These are phyloP conservation scores for Phytophthora megakarya DNA, from an alignment of 352 stramenopile species.

Conservation along the genomic window DNA sequence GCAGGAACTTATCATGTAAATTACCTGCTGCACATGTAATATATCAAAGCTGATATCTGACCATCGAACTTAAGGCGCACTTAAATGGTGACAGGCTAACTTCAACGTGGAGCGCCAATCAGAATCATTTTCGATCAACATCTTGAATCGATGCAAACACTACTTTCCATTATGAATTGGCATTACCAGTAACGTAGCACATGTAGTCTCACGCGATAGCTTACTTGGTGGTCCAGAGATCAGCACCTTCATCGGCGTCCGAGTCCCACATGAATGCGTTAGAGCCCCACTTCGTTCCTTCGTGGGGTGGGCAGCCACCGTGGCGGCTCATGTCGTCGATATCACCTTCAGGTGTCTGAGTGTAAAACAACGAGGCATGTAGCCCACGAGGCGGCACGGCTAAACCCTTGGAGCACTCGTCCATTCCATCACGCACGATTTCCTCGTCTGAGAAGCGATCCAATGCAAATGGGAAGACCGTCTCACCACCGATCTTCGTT, in stretches of 20 bases:
- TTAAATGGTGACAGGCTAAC: constrained; percentile 24
- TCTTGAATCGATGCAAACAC: constrained; percentile 20
- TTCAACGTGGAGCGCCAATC: constrained; percentile 30
- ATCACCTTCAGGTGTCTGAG: constrained; percentile 74
- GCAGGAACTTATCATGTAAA: too few species aligned
- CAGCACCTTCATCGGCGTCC: constrained; percentile 76
- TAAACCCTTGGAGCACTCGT: constrained; percentile 75
- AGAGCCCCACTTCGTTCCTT: constrained; percentile 80
- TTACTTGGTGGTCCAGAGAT: constrained; percentile 84
- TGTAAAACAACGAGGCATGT: constrained; percentile 81
- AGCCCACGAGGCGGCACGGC: constrained; percentile 73
- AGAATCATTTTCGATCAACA: constrained; percentile 24
- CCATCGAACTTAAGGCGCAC: constrained; percentile 21
- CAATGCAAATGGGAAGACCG: constrained; percentile 92
- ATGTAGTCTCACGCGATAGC: constrained; percentile 5
- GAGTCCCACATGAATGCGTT: constrained; percentile 89
- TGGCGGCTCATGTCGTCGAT: constrained; percentile 79
- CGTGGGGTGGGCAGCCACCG: constrained; percentile 78
- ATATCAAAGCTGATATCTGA: background rate
- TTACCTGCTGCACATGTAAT: too few species aligned
- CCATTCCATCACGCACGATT: constrained; percentile 76
- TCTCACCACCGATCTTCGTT: constrained; percentile 93
- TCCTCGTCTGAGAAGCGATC: constrained; percentile 71
- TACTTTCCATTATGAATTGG: constrained; percentile 28
- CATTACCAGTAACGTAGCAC: too few species aligned